Conservation (phyloP, 2,329 filamentous ascomycete genomes). For the Lithohypha guttulata region DNA sequence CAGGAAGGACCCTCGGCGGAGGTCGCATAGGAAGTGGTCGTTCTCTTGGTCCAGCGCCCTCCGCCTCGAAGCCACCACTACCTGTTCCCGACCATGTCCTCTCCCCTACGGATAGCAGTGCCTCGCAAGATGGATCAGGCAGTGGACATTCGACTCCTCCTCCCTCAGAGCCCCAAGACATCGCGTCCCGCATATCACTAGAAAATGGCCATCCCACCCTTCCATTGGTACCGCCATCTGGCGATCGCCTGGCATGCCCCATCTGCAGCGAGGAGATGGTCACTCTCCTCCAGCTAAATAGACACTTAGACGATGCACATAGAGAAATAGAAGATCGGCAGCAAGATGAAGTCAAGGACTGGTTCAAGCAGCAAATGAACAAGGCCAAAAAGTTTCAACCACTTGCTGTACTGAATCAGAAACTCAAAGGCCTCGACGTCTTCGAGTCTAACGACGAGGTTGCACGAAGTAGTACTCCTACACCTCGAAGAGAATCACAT, state of each 20-base stretch:
- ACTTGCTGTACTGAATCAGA: conserved; percentile 82
- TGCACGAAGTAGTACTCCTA: conserved; percentile 28
- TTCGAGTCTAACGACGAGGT: conserved; percentile 81
- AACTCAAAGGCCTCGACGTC: conserved; percentile 80
- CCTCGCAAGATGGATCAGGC: conserved; percentile 50
- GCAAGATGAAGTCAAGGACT: conserved; percentile 91
- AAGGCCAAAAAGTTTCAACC: conserved; percentile 92
- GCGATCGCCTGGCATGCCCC: conserved; percentile 72
- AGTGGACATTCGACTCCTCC: conserved; percentile 59
- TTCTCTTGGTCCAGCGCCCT: conserved; percentile 57
- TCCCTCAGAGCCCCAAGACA: conserved; percentile 63
- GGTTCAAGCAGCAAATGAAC: conserved; percentile 89
- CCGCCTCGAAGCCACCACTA: conserved; percentile 32
- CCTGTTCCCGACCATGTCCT: conserved; percentile 37
- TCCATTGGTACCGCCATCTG: conserved; percentile 43
- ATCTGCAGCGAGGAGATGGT: conserved; percentile 99
- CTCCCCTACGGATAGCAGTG: conserved; percentile 59
- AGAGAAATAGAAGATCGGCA: conserved; percentile 79
- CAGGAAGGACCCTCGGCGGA: conserved; percentile 77
- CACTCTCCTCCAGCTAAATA: conserved; percentile 84
- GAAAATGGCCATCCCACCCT: conserved; percentile 45
- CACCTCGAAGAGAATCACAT: conserved; percentile 20
- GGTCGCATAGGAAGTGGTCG: conserved; percentile 84
- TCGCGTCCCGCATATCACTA: conserved; percentile 69
- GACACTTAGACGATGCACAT: conserved; percentile 78